A percentile compares a stretch with the other conserved stretches of the same genome.
phyloP scores from a whole-genome alignment of 345 rosid genomes.

The Eucalyptus marginata region DNA sequence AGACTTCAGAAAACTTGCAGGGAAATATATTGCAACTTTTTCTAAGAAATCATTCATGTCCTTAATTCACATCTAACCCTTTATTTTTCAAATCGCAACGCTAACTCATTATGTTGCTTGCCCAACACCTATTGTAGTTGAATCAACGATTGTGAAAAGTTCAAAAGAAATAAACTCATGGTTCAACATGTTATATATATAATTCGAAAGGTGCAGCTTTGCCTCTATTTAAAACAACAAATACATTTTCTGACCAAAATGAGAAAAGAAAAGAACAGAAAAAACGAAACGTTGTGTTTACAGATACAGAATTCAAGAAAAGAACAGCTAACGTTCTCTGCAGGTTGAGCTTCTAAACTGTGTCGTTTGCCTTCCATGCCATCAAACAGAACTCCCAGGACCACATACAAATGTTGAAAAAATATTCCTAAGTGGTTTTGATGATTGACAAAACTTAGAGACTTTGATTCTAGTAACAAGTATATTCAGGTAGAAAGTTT shows the following conservation, averaged over 20 bases:
- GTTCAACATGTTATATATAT: background rate
- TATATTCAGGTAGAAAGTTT: accelerated
- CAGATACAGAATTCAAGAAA: background rate
- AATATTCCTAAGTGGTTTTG: too few species aligned
- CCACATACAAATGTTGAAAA: background rate
- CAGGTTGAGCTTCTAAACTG: background rate
- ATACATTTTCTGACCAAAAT: background rate
- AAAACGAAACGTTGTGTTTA: background rate
- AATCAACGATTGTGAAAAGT: background rate
- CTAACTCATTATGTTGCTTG: background rate
- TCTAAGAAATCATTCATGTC: background rate
- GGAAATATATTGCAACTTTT: background rate
- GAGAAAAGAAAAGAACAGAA: background rate
- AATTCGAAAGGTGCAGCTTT: background rate
- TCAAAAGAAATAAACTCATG: background rate
- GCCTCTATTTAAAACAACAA: background rate
- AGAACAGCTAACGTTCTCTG: background rate
- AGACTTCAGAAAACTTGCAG: background rate
- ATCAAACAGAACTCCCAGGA: background rate
- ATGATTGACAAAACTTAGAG: too few species aligned
- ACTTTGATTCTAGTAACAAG: accelerated
- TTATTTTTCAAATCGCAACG: background rate
- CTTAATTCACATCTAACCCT: background rate
- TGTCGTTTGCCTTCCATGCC: background rate
- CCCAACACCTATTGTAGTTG: background rate